phyloP scores from a whole-genome alignment of 2,329 filamentous ascomycete genomes.

The Aspergillus luchuensis region DNA sequence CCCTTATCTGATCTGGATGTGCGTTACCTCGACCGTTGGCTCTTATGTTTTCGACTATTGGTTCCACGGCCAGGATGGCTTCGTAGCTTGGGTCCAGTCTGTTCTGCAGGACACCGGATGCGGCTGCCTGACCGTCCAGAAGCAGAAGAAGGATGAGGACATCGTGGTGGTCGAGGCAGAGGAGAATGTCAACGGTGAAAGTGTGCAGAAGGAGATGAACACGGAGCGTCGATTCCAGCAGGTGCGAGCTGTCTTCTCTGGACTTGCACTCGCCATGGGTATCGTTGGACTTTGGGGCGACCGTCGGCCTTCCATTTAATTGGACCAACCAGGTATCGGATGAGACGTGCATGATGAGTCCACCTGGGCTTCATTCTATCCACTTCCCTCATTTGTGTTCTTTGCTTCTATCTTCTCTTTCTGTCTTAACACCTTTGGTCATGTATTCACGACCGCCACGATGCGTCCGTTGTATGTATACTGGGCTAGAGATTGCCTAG shows the following conservation, averaged over 20 bases:
- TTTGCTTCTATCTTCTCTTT: conserved; percentile 1
- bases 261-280: conserved; percentile 48
- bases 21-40: conserved; percentile 58
- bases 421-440: background rate
- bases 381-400: background rate
- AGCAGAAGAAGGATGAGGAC: conserved; percentile 39
- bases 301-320: conserved; percentile 15
- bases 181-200: conserved; percentile 49
- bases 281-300: conserved; percentile 55
- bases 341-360: background rate
- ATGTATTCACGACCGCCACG: background rate
- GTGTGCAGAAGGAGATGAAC: conserved; percentile 47
- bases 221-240: conserved; percentile 43
- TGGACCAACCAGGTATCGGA: too few species aligned
- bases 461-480: background rate
- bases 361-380: background rate
- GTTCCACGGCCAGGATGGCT: conserved; percentile 67
- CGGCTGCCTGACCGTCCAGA: conserved; percentile 13
- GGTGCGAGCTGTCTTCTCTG: conserved; percentile 42
- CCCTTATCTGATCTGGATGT: conserved; percentile 88
- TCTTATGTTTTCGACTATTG: conserved; percentile 65
- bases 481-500: background rate
- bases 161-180: conserved; percentile 42
- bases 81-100: conserved; percentile 36
- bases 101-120: conserved; percentile 49